Conservation (phyloP, 495 filamentous ascomycete species). For the Aspergillus carlsbadensis region DNA sequence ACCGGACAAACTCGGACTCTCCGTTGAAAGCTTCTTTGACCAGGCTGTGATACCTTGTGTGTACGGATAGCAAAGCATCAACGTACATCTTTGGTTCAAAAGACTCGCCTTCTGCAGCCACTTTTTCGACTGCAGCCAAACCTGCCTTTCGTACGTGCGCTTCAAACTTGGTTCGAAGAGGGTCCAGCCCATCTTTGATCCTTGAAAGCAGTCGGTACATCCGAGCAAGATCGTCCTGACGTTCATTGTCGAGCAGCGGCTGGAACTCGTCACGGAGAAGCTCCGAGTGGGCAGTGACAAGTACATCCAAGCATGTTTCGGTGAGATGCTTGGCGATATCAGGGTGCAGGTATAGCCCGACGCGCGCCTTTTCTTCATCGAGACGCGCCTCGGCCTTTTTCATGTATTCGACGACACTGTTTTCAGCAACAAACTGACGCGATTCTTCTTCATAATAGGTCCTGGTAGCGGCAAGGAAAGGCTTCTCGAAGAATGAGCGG, state of each 20-base stretch:
- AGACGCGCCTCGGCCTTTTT: slow-evolving; percentile 96
- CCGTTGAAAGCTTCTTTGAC: slow-evolving; percentile 92
- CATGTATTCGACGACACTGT: slow-evolving; percentile 99
- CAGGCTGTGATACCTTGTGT: slow-evolving; percentile 86
- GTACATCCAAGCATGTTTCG: slow-evolving; percentile 81
- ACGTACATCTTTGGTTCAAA: slow-evolving; percentile 97
- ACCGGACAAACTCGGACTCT: slow-evolving; percentile 95
- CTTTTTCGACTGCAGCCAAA: slow-evolving; percentile 83
- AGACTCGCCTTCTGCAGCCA: slow-evolving; percentile 82
- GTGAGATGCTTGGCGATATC: slow-evolving; percentile 84
- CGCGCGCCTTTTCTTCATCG: slow-evolving; percentile 90
- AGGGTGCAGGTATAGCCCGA: slow-evolving; percentile 83
- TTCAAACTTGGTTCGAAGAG: slow-evolving; percentile 85
- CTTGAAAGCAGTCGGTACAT: slow-evolving; percentile 94
- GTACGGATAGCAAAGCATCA: slow-evolving; percentile 89
- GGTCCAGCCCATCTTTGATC: slow-evolving; percentile 90
- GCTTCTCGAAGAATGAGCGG: slow-evolving; percentile 83
- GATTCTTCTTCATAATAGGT: slow-evolving; percentile 90
- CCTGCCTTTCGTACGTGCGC: slow-evolving; percentile 89
- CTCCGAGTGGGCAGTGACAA: slow-evolving; percentile 82
- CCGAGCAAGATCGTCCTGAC: slow-evolving; percentile 88
- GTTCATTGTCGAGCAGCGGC: slow-evolving; percentile 88
- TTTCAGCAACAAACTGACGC: slow-evolving; percentile 90
- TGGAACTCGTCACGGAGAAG: slow-evolving; percentile 95
- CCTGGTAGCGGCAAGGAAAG: slow-evolving; percentile 83